Percentiles rank a stretch among this genome's conserved stretches.
These are phyloP conservation scores for Corymbia citriodora DNA, from an alignment of 441 rosid genomes.

Conservation along the genomic window DNA sequence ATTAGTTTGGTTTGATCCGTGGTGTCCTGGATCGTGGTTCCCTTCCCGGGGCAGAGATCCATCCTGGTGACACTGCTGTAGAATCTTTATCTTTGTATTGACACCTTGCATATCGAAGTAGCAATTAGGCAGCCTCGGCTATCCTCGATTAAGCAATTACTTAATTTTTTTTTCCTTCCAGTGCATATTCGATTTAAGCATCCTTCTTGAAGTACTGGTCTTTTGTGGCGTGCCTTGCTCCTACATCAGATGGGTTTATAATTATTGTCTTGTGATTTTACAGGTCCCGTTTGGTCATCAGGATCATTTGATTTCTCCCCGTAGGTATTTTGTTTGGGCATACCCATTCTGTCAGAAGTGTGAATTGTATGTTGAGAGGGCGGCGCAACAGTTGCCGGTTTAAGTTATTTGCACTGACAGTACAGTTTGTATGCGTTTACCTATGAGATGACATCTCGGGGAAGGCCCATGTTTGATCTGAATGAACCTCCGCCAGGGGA, in stretches of 20 bases:
- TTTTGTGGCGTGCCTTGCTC: background rate
- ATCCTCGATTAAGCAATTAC: background rate
- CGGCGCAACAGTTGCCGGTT: conserved; percentile 2
- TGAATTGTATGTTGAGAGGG: conserved; percentile 26
- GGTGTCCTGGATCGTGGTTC: background rate
- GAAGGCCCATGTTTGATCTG: conserved; percentile 88
- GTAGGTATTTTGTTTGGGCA: background rate
- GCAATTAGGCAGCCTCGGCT: background rate
- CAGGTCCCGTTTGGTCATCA: background rate
- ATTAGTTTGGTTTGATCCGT: background rate
- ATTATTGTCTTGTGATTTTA: background rate
- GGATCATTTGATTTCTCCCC: background rate
- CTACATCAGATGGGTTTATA: background rate
- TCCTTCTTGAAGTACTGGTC: background rate
- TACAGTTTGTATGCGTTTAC: conserved; percentile 63
- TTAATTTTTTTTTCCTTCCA: background rate
- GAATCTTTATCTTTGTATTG: background rate
- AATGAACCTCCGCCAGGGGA: conserved; percentile 89
- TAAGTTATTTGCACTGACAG: conserved; percentile 11
- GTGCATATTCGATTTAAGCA: background rate
- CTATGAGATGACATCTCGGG: conserved; percentile 86
- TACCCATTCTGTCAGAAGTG: background rate
- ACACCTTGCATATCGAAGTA: background rate
- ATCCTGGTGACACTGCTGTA: background rate
- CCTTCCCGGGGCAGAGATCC: background rate